phyloP scores from a whole-genome alignment of 139 green algal species.

The Chlamydomonas applanata region DNA sequence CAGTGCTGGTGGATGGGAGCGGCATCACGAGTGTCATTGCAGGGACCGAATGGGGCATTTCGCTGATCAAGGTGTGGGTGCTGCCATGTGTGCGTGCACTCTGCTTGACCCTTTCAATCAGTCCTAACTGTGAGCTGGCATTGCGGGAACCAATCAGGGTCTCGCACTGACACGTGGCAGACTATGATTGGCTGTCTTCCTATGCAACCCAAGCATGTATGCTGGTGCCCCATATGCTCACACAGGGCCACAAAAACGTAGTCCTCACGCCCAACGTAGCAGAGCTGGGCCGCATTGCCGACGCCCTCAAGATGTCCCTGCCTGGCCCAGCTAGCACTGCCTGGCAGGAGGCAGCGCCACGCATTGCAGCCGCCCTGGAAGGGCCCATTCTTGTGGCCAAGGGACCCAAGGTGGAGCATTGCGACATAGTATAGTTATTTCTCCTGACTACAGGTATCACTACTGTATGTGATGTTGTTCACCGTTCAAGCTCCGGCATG shows the following conservation, averaged over 20 bases:
- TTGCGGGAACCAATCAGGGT: too few species aligned
- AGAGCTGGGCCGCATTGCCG: slow-evolving; percentile 47
- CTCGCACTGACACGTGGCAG: neutral
- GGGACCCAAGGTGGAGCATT: slow-evolving; percentile 23
- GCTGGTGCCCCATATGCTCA: neutral
- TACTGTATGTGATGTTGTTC: too few species aligned
- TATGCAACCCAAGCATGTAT: neutral
- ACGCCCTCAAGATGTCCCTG: slow-evolving; percentile 27
- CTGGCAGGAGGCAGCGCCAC: slow-evolving; percentile 32
- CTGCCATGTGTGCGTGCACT: too few species aligned
- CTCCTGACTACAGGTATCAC: too few species aligned
- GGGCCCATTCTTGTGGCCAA: slow-evolving; percentile 55
- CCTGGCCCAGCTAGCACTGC: slow-evolving; percentile 22
- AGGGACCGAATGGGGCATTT: neutral
- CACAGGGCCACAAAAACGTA: slow-evolving; percentile 30
- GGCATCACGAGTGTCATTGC: slow-evolving; percentile 18
- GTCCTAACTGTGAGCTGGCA: too few species aligned
- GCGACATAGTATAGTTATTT: too few species aligned
- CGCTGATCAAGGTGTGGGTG: too few species aligned
- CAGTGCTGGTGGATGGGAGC: slow-evolving; percentile 41
- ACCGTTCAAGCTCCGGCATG: too few species aligned
- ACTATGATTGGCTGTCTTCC: neutral
- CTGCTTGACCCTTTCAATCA: too few species aligned
- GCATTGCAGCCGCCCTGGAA: slow-evolving; percentile 26
- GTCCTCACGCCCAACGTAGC: slow-evolving; percentile 60